These are phyloP conservation scores for Escallonia rubra DNA, from an alignment of 129 eudicot genomes.

Conservation along the genomic window DNA sequence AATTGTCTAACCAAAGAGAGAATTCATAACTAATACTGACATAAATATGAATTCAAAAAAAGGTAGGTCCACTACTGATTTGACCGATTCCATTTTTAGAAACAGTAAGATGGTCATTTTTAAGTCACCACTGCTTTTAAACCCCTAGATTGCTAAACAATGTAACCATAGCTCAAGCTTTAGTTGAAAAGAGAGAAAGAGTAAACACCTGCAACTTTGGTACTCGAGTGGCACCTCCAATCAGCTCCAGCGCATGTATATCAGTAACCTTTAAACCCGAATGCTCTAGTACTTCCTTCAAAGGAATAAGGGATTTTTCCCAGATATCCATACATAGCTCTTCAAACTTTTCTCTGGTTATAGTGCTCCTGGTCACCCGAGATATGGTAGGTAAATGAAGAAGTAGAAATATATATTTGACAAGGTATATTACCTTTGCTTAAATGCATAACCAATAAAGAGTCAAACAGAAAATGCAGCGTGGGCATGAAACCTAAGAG, in stretches of 20 bases:
- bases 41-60: too few relatives aligned
- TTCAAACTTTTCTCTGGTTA: slow-evolving; percentile 92
- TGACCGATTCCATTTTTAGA: background rate
- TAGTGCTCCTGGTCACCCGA: slow-evolving; percentile 67
- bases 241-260: slow-evolving; percentile 82
- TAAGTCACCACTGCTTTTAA: background rate
- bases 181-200: slow-evolving; percentile 16
- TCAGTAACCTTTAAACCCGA: slow-evolving; percentile 84
- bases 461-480: too few relatives aligned
- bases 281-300: slow-evolving; percentile 71
- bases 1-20: background rate
- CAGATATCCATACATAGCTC: slow-evolving; percentile 90
- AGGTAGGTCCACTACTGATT: background rate
- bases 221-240: slow-evolving; percentile 99
- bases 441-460: too few relatives aligned
- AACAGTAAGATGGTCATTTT: background rate
- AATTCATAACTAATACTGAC: background rate
- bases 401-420: too few relatives aligned
- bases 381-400: too few relatives aligned
- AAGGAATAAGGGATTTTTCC: slow-evolving; percentile 84
- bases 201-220: slow-evolving; percentile 94
- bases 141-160: background rate
- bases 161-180: background rate
- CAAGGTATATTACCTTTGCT: too few relatives aligned
- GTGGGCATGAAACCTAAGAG: too few relatives aligned